These are phyloP conservation scores for Berberis thunbergii DNA, from an alignment of 164 flowering plant genomes.

Conservation along the genomic window DNA sequence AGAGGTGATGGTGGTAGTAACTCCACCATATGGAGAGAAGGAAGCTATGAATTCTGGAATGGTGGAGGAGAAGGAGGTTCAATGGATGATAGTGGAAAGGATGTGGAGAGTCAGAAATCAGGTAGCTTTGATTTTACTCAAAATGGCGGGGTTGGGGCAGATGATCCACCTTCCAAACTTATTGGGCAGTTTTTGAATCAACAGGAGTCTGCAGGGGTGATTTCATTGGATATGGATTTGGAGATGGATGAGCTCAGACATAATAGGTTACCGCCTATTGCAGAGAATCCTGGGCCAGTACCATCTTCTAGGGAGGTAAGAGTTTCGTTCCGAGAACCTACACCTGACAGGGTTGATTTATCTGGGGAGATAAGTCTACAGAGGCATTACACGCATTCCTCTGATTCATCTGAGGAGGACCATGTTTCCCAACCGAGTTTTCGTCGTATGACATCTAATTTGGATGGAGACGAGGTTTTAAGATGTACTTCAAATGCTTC, in stretches of 20 bases:
- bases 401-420: slow-evolving; percentile 9
- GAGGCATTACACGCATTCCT: slow-evolving; percentile 8
- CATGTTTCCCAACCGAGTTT: neutral
- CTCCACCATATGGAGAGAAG: slow-evolving; percentile 21
- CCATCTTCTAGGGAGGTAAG: slow-evolving; percentile 20
- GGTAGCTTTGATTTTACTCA: slow-evolving; percentile 16
- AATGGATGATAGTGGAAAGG: neutral
- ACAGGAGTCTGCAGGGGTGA: slow-evolving; percentile 13
- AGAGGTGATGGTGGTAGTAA: neutral
- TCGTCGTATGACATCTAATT: neutral
- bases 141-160: neutral
- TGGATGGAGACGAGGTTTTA: slow-evolving; percentile 7
- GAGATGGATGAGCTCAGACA: slow-evolving; percentile 23
- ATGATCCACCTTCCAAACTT: slow-evolving; percentile 19
- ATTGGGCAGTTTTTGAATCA: slow-evolving; percentile 19
- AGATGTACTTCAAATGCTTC: slow-evolving; percentile 24
- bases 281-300: neutral
- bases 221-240: slow-evolving; percentile 22
- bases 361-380: slow-evolving; percentile 11
- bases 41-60: slow-evolving; percentile 28
- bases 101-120: neutral
- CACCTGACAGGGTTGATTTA: slow-evolving; percentile 5
- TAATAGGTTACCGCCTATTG: slow-evolving; percentile 8
- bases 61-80: slow-evolving; percentile 1
- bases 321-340: slow-evolving; percentile 30